A percentile compares a stretch with the other conserved stretches of the same genome.
These are phyloP conservation scores for Erigeron canadensis DNA, from an alignment of 129 eudicot genomes.

Conservation along the genomic window DNA sequence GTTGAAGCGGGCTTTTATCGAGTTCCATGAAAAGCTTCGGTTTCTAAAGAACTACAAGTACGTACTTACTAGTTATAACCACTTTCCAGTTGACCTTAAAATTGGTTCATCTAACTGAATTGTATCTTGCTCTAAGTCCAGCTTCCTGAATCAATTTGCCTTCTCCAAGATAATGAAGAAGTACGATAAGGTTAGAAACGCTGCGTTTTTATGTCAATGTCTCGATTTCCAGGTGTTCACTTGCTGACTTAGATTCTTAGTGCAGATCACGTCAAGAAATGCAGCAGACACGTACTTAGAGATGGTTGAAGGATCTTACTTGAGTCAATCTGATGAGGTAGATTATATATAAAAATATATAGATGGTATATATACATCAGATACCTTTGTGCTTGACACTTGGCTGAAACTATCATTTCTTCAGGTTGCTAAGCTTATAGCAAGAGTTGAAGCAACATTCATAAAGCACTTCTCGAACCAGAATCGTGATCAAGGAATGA, in stretches of 20 bases:
- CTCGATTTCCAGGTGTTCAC: background rate
- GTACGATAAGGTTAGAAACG: constrained; percentile 52
- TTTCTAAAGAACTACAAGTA: constrained; percentile 61
- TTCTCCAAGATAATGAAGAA: constrained; percentile 67
- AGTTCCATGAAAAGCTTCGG: constrained; percentile 58
- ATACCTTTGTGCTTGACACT: background rate
- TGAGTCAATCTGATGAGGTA: constrained; percentile 61
- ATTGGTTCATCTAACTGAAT: background rate
- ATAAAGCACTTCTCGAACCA: constrained; percentile 54
- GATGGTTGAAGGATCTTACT: constrained; percentile 55
- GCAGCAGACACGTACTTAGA: constrained; percentile 46
- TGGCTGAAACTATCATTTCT: background rate
- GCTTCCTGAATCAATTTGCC: constrained; percentile 54
- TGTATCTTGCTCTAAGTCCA: constrained; percentile 33
- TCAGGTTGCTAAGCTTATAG: constrained; percentile 45
- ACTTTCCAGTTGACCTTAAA: background rate
- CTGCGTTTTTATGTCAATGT: background rate
- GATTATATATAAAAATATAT: background rate
- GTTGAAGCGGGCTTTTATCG: constrained; percentile 52
- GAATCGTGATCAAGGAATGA: constrained; percentile 50
- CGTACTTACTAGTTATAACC: background rate
- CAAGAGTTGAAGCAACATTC: constrained; percentile 50
- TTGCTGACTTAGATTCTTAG: background rate
- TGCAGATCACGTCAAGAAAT: constrained; percentile 45
- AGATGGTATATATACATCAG: background rate